Conservation (phyloP, 2,329 filamentous ascomycete genomes). For the Chaetomium sp. region DNA sequence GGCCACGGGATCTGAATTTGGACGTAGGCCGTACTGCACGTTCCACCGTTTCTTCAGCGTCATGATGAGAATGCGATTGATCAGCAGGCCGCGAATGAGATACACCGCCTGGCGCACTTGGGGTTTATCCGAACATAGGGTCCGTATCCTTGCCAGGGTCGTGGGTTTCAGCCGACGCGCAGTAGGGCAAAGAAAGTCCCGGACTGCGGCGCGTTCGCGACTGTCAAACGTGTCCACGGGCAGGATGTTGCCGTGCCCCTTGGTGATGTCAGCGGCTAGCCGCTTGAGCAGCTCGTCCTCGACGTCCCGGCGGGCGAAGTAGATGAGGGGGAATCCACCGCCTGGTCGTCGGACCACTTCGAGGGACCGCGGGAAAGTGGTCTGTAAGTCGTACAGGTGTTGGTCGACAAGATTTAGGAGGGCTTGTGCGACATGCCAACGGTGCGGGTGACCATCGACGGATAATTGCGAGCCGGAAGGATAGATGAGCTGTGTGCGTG, state of each 20-base stretch:
- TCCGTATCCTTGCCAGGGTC: slow-evolving; percentile 22
- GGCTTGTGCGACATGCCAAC: slow-evolving; percentile 43
- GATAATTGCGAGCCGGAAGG: slow-evolving; percentile 42
- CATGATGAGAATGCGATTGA: slow-evolving; percentile 53
- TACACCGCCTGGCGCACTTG: slow-evolving; percentile 35
- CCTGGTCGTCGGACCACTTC: slow-evolving; percentile 37
- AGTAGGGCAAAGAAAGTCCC: background rate
- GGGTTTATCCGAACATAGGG: slow-evolving; percentile 29
- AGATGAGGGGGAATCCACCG: slow-evolving; percentile 48
- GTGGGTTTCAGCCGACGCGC: background rate
- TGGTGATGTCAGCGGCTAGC: slow-evolving; percentile 37
- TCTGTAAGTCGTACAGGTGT: slow-evolving; percentile 33
- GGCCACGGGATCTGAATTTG: slow-evolving; percentile 49
- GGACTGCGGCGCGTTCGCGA: background rate
- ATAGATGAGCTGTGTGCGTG: slow-evolving; percentile 53
- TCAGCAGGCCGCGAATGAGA: slow-evolving; percentile 58
- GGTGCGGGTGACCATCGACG: slow-evolving; percentile 46
- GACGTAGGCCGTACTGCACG: slow-evolving; percentile 57
- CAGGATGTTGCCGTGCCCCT: slow-evolving; percentile 28
- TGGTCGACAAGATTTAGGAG: slow-evolving; percentile 37
- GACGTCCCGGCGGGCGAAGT: slow-evolving; percentile 44
- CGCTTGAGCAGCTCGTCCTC: slow-evolving; percentile 38
- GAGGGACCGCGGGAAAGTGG: slow-evolving; percentile 35
- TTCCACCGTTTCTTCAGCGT: slow-evolving; percentile 59
- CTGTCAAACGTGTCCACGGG: slow-evolving; percentile 12